Conservation (phyloP, 2,329 filamentous ascomycete species). For the Cordyceps farinosa region DNA sequence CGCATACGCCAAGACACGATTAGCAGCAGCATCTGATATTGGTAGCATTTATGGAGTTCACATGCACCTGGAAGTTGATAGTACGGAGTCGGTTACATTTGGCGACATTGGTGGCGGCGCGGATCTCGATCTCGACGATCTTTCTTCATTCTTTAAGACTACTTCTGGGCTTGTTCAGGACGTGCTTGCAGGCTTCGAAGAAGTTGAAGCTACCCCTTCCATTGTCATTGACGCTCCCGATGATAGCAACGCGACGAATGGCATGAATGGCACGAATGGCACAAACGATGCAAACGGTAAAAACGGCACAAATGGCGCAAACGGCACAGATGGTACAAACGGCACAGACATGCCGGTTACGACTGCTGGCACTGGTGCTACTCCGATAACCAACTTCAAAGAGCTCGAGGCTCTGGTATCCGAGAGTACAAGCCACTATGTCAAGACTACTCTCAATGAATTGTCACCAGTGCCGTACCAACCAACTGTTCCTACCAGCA, state of each 20-base stretch:
- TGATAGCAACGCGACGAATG: slow-evolving; percentile 15
- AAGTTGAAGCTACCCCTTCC: slow-evolving; percentile 23
- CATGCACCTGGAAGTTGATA: slow-evolving; percentile 30
- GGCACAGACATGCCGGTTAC: slow-evolving; percentile 26
- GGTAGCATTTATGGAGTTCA: slow-evolving; percentile 35
- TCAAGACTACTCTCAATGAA: slow-evolving; percentile 41
- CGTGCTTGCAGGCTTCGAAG: slow-evolving; percentile 36
- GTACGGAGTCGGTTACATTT: slow-evolving; percentile 27
- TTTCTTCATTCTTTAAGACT: slow-evolving; percentile 41
- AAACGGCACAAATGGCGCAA: slow-evolving; percentile 22
- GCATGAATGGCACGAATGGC: slow-evolving; percentile 27
- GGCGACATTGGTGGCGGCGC: slow-evolving; percentile 27
- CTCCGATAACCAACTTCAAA: slow-evolving; percentile 36
- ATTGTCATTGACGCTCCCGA: slow-evolving; percentile 14
- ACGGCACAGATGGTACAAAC: slow-evolving; percentile 27
- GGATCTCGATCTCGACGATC: slow-evolving; percentile 38
- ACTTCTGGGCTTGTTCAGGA: slow-evolving; percentile 40
- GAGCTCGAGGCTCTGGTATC: slow-evolving; percentile 42
- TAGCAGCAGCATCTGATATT: slow-evolving; percentile 33
- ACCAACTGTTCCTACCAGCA: slow-evolving; percentile 39
- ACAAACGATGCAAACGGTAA: slow-evolving; percentile 22
- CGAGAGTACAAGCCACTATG: slow-evolving; percentile 43
- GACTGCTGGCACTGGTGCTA: neutral
- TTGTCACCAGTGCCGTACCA: slow-evolving; percentile 42
- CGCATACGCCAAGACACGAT: slow-evolving; percentile 31